These are phyloP conservation scores for Cryphonectria naterciae DNA, from an alignment of 2,329 filamentous ascomycete genomes.

Conservation along the genomic window DNA sequence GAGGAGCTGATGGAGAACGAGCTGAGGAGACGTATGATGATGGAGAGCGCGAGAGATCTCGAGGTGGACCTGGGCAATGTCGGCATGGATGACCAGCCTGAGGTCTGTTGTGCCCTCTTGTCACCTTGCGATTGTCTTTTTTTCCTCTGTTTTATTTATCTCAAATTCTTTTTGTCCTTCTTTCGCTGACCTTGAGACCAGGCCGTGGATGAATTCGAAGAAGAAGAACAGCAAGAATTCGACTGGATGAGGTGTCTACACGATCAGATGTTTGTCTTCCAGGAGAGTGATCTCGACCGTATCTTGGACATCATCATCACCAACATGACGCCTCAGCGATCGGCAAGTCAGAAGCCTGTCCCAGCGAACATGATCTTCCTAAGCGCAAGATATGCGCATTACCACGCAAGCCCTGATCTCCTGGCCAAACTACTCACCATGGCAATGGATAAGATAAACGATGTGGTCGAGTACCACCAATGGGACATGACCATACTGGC, in stretches of 20 bases:
- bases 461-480: conserved; percentile 91
- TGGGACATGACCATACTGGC: conserved; percentile 99
- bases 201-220: conserved; percentile 78
- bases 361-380: conserved; percentile 97
- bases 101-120: conserved; percentile 55
- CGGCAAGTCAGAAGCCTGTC: conserved; percentile 95
- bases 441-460: conserved; percentile 95
- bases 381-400: conserved; percentile 93
- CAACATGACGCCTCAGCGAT: conserved; percentile 95
- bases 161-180: no score
- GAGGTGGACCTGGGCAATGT: conserved; percentile 96
- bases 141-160: not conserved
- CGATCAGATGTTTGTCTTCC: conserved; percentile 99
- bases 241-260: conserved; percentile 93
- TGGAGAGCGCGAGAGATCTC: conserved; percentile 94
- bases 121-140: not conserved
- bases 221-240: conserved; percentile 92
- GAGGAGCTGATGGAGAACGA: conserved; percentile 97
- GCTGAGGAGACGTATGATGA: conserved; percentile 96
- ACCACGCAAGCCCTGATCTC: conserved; percentile 87
- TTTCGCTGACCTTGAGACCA: conserved; percentile 37
- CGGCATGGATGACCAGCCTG: conserved; percentile 92
- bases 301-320: conserved; percentile 97
- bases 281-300: conserved; percentile 86
- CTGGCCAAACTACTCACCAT: conserved; percentile 78